Percentiles rank a stretch among this genome's conserved stretches.
phyloP scores from a whole-genome alignment of 73 alveolate genomes.

The Stentor roeselii region DNA sequence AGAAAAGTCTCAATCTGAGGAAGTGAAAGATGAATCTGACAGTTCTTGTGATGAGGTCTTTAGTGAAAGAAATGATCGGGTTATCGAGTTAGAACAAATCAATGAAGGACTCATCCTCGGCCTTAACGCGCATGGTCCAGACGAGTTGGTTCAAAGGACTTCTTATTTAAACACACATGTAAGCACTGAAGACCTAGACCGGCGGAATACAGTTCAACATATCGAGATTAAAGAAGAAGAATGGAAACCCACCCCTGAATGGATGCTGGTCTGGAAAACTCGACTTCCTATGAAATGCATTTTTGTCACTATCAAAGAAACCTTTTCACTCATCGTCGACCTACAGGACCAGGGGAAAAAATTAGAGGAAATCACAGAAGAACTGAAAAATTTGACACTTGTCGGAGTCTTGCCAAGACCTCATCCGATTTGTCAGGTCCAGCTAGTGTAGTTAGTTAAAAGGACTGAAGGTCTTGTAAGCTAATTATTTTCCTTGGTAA shows the following conservation, averaged over 20 bases:
- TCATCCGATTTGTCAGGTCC: no score
- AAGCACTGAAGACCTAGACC: not conserved
- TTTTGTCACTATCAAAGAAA: not conserved
- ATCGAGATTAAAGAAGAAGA: not conserved
- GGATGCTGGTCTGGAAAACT: not conserved
- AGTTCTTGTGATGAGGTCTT: not conserved
- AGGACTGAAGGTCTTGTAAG: no score
- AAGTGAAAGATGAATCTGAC: not conserved
- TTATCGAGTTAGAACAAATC: not conserved
- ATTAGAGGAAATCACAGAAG: not conserved
- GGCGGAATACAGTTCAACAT: constrained; percentile 3
- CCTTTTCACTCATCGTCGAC: not conserved
- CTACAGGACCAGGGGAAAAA: not conserved
- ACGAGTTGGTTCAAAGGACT: not conserved
- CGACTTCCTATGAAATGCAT: not conserved
- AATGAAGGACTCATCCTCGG: not conserved
- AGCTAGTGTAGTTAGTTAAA: no score
- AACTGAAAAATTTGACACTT: not conserved
- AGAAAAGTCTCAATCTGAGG: not conserved
- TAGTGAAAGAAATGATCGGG: not conserved
- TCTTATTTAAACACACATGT: not conserved
- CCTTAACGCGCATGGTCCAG: not conserved
- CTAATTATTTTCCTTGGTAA: no score
- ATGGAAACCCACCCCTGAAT: constrained; percentile 6
- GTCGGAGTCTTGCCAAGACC: constrained; percentile 1